Percentiles rank a stretch among this genome's conserved stretches.
Evolutionary conservation across 257 asterid species (phyloP).

Genomic region (Dorcoceras hygrometricum): DNA sequence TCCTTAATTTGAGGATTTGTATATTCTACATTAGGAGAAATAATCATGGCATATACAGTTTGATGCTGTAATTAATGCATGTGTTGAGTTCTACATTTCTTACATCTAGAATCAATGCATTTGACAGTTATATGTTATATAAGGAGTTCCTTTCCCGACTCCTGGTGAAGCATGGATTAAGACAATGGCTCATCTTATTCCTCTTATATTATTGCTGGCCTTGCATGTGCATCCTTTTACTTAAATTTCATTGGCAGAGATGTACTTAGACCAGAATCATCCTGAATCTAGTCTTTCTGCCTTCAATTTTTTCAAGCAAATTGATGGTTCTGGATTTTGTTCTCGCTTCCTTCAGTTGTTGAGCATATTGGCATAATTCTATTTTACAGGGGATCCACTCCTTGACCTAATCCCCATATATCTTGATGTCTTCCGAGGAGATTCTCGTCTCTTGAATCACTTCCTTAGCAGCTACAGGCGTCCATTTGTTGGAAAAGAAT

Average conservation of each 20-base stretch:
- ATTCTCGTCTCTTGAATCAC: constrained; percentile 59
- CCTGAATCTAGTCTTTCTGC: constrained; percentile 9
- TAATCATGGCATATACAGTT: no score
- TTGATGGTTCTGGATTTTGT: constrained; percentile 5
- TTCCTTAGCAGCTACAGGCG: constrained; percentile 73
- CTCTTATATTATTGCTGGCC: neutral
- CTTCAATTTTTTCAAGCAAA: constrained; percentile 1
- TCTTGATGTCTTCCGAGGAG: constrained; percentile 86
- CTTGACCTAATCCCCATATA: constrained; percentile 77
- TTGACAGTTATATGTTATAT: no score
- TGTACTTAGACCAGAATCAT: neutral
- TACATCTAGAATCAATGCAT: no score
- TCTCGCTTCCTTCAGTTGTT: constrained; percentile 1
- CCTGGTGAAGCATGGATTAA: no score
- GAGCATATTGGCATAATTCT: constrained; percentile 23
- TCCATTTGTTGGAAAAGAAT: constrained; percentile 48
- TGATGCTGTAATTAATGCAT: neutral
- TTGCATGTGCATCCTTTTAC: neutral
- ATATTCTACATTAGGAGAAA: neutral
- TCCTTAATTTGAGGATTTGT: neutral
- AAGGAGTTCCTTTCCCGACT: no score
- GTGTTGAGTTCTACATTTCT: neutral
- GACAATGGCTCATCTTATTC: neutral
- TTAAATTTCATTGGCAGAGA: neutral
- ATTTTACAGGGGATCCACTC: constrained; percentile 71